Base-by-base conservation (phyloP, 129 eudicot genomes). In the Flaveria trinervia region DNA sequence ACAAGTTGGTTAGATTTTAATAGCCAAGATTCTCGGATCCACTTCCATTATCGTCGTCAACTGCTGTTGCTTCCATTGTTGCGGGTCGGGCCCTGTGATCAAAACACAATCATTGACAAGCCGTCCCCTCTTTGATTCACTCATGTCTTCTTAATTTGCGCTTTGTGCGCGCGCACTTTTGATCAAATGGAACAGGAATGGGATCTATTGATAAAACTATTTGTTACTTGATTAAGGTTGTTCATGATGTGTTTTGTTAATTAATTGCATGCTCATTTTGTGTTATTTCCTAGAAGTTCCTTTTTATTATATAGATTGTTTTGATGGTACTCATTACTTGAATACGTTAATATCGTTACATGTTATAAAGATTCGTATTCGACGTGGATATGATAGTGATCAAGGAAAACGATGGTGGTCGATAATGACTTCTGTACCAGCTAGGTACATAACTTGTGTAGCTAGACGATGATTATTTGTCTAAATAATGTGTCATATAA, bases 21-120 rank as follows among this genome's bases (percentile, higher is more conserved):
- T 74, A 68, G 55, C 84, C 84, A 80, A 73, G 84, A 80, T 80
- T 80, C 84, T 74, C 84, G 84, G 84, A 80, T 80, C 84, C 84
- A 80, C 82, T 79, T 73, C 46, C 65, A 43, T 74, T 80, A 80
- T 74, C 75, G 65, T 74, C 80, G 65, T 74, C 80, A 20, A 74
- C 65, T 67, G 36, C 73, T 64, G 72, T 73, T 79, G 77, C 75
- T 67, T 73, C 83, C 83, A 73, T 73, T 56, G 70, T 73, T 80
- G 23, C 43, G 80, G 84, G 71, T 41, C 76, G 84, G 79, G 30
- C 84, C 84, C 49, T 41, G 16, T 59, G 62, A 66, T 74, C 79
- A 5, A 80, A 80, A 67, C 80, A 68, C 80, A 74, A 80, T 74
- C 75, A 80, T 68, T 80, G 20, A 57, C 44, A 74, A 3, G 65